These are phyloP conservation scores for Mucor circinelloides DNA, from an alignment of 371 early-diverging fungal genomes.

Conservation along the genomic window DNA sequence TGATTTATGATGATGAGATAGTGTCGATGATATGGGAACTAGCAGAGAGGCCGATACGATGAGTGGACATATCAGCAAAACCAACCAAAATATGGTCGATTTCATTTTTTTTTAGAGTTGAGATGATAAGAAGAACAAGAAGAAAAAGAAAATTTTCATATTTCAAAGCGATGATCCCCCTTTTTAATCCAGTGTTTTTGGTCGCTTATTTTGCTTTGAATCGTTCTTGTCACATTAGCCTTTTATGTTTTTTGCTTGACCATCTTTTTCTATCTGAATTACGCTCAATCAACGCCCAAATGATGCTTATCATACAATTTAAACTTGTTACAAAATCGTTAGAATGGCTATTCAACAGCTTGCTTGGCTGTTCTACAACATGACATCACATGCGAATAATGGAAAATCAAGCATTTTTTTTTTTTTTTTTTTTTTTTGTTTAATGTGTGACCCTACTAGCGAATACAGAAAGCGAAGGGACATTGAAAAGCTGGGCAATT, in stretches of 20 bases:
- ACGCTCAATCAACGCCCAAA: no score
- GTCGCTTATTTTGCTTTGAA: no score
- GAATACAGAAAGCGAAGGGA: background rate
- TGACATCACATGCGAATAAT: background rate
- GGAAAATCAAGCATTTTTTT: background rate
- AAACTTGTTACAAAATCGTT: no score
- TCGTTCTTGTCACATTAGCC: no score
- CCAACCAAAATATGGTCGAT: background rate
- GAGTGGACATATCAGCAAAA: slow-evolving; percentile 14
- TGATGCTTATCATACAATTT: no score
- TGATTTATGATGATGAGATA: slow-evolving; percentile 19
- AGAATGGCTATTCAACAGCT: background rate
- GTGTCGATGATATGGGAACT: slow-evolving; percentile 6
- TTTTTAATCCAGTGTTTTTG: background rate
- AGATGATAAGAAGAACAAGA: background rate
- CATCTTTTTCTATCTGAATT: no score
- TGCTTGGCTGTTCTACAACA: background rate
- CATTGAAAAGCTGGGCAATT: slow-evolving; percentile 1
- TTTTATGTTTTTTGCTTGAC: no score
- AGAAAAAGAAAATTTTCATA: background rate
- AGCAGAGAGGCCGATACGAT: slow-evolving; percentile 19
- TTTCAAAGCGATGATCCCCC: background rate
- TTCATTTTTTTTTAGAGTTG: slow-evolving; percentile 5
- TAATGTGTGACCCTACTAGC: background rate
- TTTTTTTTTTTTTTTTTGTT: background rate